Conservation (phyloP, 495 filamentous ascomycete genomes). For the Chaetomium cochliodes region DNA sequence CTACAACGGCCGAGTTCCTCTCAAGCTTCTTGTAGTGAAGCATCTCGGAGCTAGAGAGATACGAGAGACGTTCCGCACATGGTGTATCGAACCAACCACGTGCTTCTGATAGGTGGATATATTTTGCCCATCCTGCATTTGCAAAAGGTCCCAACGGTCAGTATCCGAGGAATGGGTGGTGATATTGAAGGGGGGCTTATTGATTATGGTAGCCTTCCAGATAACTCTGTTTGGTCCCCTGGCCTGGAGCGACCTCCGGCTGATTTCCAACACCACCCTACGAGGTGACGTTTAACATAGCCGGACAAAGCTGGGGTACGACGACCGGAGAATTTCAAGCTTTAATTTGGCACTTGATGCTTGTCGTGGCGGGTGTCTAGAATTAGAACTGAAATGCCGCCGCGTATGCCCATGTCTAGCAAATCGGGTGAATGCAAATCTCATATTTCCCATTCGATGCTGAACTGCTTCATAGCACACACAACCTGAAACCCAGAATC, state of each 20-base stretch:
- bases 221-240: constrained; percentile 1
- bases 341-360: constrained; percentile 11
- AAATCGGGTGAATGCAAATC: neutral
- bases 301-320: constrained; percentile 13
- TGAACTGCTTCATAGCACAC: too few relatives aligned
- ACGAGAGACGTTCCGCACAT: neutral
- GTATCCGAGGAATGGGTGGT: neutral
- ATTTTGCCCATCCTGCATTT: neutral
- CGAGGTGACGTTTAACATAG: constrained; percentile 2
- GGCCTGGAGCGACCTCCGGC: constrained; percentile 10
- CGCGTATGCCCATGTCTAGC: neutral
- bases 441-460: neutral
- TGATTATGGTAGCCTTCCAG: neutral
- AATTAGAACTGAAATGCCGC: constrained; percentile 1
- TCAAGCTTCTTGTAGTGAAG: constrained; percentile 1
- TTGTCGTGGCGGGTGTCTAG: neutral
- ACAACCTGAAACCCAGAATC: neutral
- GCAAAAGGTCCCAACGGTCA: neutral
- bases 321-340: constrained; percentile 11
- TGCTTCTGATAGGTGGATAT: constrained; percentile 17
- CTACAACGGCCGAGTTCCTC: neutral
- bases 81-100: neutral
- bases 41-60: neutral
- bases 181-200: constrained; percentile 13
- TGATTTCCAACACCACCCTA: constrained; percentile 12